Evolutionary conservation across 257 asterid species (phyloP).

Genomic region (Nyctanthes arbortristis): DNA sequence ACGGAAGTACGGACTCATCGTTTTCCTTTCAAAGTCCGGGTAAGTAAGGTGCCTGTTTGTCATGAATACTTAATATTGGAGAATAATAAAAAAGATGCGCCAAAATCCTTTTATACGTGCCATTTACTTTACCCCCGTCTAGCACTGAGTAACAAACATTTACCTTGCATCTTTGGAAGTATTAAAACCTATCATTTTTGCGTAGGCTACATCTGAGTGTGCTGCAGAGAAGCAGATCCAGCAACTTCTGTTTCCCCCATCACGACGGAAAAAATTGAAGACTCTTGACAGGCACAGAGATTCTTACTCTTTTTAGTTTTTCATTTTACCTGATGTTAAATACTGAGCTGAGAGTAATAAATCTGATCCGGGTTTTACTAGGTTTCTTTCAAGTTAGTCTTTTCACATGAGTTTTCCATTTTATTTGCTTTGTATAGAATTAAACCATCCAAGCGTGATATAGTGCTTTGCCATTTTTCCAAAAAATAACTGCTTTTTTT

Average conservation of each 20-base stretch:
- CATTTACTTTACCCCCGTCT: too few relatives aligned
- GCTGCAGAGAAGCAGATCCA: conserved; percentile 82
- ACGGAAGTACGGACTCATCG: conserved; percentile 75
- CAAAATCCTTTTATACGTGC: too few relatives aligned
- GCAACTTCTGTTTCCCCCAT: conserved; percentile 69
- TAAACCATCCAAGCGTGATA: not conserved
- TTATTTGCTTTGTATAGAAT: not conserved
- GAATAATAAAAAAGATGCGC: too few relatives aligned
- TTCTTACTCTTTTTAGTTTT: conserved; percentile 35
- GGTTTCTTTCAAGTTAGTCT: not conserved
- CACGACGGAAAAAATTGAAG: conserved; percentile 54
- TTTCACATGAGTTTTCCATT: not conserved
- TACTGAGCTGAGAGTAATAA: not conserved
- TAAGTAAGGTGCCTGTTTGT: conserved; percentile 28
- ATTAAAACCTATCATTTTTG: not conserved
- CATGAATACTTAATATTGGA: too few relatives aligned
- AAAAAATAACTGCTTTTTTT: not conserved
- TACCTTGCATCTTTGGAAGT: not conserved
- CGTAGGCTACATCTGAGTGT: conserved; percentile 62
- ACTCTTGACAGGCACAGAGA: conserved; percentile 38
- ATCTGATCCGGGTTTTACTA: not conserved
- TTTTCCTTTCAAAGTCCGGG: conserved; percentile 71
- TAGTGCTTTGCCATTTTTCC: not conserved
- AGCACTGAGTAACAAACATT: not conserved
- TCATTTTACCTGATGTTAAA: not conserved